Conservation (phyloP, 2,329 filamentous ascomycete genomes). For the Alternaria solani region DNA sequence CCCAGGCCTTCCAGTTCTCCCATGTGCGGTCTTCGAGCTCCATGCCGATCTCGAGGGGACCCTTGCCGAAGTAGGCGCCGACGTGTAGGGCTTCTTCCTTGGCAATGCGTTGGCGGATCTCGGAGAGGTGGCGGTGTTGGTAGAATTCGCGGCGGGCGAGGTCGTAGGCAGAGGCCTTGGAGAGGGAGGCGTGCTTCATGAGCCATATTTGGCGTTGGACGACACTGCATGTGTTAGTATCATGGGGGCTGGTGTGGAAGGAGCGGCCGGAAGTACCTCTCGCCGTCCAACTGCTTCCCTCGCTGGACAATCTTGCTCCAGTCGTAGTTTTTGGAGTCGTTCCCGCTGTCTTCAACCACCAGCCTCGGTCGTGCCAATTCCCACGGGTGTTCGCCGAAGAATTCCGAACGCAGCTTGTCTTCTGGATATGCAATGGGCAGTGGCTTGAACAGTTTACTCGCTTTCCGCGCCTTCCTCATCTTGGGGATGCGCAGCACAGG, state of each 20-base stretch:
- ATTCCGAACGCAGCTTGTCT: constrained; percentile 79
- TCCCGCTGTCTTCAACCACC: constrained; percentile 84
- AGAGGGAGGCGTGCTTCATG: constrained; percentile 65
- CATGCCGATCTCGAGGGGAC: constrained; percentile 78
- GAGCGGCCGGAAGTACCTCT: constrained; percentile 67
- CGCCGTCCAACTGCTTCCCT: constrained; percentile 80
- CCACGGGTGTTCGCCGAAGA: constrained; percentile 96
- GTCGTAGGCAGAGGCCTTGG: constrained; percentile 80
- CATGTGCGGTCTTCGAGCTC: constrained; percentile 80
- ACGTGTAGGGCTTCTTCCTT: constrained; percentile 85
- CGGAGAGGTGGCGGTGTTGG: constrained; percentile 78
- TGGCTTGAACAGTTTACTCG: constrained; percentile 82
- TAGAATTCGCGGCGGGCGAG: constrained; percentile 90
- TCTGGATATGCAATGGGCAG: constrained; percentile 81
- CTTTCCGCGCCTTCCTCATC: constrained; percentile 57
- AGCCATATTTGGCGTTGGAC: constrained; percentile 91
- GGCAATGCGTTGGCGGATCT: constrained; percentile 82
- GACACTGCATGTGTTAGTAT: constrained; percentile 66
- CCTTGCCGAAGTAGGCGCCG: constrained; percentile 88
- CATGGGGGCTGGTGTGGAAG: neutral
- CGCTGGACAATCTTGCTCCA: constrained; percentile 82
- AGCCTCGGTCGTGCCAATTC: constrained; percentile 89
- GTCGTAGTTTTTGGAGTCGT: constrained; percentile 76
- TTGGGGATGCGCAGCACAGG: constrained; percentile 60
- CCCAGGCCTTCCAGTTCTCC: constrained; percentile 88